Base-by-base conservation (phyloP, 1,284 basidiomycete genomes). In the Malassezia yamatoensis region DNA sequence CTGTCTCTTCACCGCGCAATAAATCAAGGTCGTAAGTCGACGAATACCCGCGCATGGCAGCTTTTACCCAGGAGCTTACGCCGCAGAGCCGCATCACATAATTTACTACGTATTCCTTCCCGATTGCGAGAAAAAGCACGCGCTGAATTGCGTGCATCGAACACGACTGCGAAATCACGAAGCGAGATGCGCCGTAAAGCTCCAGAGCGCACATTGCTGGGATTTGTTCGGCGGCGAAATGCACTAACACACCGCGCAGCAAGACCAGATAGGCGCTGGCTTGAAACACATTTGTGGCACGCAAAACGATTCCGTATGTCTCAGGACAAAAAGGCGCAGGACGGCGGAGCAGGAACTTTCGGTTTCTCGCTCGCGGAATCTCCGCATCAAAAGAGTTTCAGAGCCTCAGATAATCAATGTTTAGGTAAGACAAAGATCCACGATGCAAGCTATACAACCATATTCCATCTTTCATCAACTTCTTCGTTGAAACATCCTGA, bases 221-320 rank as follows among this genome's bases (percentile, higher is more conserved):
- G 56, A 21, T 65, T 64, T 16, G 55, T 62, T 3, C 53, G 63
- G 7, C 47, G 68, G 38, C 59, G 66, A 2, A 48, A 58, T 16
- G 58, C 59, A 35, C 54, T 70, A 5, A 53, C 56, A 0, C 49
- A 56, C 13, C 58, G 70, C 3, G 67, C 67, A 5, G 60, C 54
- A 5, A 53, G 64, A 39, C 50, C 53, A 1, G 57, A 54, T 21
- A 37, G 62, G 11, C 52, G 63, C 6, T 74, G 72, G 72, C 61
- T 74, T n/a, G 72, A 74, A 45, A 74, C 72, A 15, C 72, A 74
- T 42, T 51, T 73, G 4, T 74, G 72, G 72, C 70, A 72, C 45
- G 63, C 72, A 9, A 74, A 74, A 53, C 54, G 72, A 2, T 74
- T 74, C 53, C 58, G 67, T 40, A 74, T 74, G 71, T 61, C 65